Percentiles rank a stretch among this genome's conserved stretches.
phyloP scores from a whole-genome alignment of 1,284 basidiomycete species.

The Trichosporon sp. region DNA sequence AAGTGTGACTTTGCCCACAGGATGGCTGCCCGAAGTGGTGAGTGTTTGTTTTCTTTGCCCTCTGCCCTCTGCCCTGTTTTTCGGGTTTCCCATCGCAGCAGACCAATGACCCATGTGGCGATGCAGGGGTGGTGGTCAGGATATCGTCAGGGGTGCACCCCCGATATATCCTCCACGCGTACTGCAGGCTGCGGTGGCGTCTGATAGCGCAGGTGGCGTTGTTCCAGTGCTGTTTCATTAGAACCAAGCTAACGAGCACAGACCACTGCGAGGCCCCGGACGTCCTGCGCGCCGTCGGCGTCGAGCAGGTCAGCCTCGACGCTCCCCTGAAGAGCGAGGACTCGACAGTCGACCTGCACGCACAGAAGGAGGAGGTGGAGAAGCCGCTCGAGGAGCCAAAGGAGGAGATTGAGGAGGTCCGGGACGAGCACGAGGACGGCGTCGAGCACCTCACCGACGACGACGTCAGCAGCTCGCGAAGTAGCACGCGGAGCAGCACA shows the following conservation, averaged over 20 bases:
- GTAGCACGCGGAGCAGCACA: background rate
- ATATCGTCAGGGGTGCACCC: background rate
- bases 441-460: background rate
- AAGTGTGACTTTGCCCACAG: constrained; percentile 44
- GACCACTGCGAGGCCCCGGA: constrained; percentile 15
- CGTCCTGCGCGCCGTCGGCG: constrained; percentile 9
- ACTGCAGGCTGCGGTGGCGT: background rate
- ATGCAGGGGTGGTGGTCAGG: background rate
- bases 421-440: background rate
- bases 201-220: background rate
- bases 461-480: background rate
- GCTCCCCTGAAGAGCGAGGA: background rate
- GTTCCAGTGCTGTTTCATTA: background rate
- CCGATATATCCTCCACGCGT: background rate
- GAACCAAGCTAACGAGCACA: constrained; percentile 1
- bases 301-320: constrained; percentile 2
- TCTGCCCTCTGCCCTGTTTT: background rate
- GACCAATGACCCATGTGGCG: background rate
- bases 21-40: constrained; percentile 45
- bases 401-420: background rate
- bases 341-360: background rate
- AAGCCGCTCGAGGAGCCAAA: background rate
- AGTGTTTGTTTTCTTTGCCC: constrained; percentile 10
- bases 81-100: background rate
- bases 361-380: background rate